Base-by-base conservation (phyloP, 805 yeast genomes). In the Candida nemodendra region DNA sequence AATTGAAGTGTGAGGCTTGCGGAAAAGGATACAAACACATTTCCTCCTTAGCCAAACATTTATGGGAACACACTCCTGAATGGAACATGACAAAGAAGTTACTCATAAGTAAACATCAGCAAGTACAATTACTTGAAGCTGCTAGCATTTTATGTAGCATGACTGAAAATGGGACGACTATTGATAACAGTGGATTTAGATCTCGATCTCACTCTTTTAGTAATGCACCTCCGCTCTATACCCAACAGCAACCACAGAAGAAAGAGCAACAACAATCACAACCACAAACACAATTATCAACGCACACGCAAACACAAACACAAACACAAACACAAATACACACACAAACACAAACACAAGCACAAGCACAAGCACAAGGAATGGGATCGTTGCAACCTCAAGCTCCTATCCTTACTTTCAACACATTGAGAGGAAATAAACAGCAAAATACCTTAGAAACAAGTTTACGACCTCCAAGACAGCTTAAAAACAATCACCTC, bases 31-130 rank as follows among this genome's bases (percentile, higher is more conserved):
- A 87, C 59, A 88, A 86, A 58, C 96, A 87, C 64, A 83, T 87
- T 5, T 80, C 89, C 1, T 81, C 90, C n/a, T 70, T 86, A 42
- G 93, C 95, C 2, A 86, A 86, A 60, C 95, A 86, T 63, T 64
- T 87, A 27, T 87, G 95, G 95, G 96, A 87, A 56, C 96, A 87
- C 59, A 87, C 96, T 0, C 95, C 95, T 0, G 95, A 88, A 57
- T 87, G 96, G 96, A 84, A 79, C 53, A 81, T 82, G 58, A 88
- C 95, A 3, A 82, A 85, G 49, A 84, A 84, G 57, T 66, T 87
- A 37, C 67, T 83, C 25, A 85, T 88, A 25, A 81, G 87, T n/a
- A 85, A 85, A 60, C 95, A 85, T 62, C 95, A 85, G 61, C 95
- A 85, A 58, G 95, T 86, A 12, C 95, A 85, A 62, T 68, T 85